phyloP scores from a whole-genome alignment of 1,284 basidiomycete species.

The Entoloma clypeatum region DNA sequence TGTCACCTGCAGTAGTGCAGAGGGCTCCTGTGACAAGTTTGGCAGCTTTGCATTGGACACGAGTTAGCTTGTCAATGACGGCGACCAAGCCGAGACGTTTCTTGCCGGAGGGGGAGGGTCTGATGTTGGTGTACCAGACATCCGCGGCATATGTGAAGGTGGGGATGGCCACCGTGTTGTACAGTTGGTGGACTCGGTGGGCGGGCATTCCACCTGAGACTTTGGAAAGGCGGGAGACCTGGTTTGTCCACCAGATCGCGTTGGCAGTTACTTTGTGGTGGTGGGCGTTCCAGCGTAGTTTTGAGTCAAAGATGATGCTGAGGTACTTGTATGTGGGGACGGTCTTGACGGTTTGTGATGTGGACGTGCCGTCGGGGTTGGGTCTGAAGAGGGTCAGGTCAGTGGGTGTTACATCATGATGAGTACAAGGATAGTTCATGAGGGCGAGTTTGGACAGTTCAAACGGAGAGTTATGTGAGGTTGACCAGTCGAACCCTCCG shows the following conservation, averaged over 20 bases:
- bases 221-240: constrained; percentile 1
- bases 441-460: too few relatives aligned
- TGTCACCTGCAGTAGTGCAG: constrained; percentile 4
- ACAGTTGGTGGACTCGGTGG: constrained; percentile 9
- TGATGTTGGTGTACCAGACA: not conserved
- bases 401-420: too few relatives aligned
- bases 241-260: constrained; percentile 4
- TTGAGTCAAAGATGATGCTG: constrained; percentile 32
- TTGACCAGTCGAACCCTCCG: constrained; percentile 1
- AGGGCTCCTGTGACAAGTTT: constrained; percentile 7
- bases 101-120: constrained; percentile 12
- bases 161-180: constrained; percentile 12
- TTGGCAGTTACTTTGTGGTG: constrained; percentile 2
- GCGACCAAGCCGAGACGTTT: constrained; percentile 3
- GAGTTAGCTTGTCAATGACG: constrained; percentile 4
- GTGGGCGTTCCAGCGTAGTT: constrained; percentile 19
- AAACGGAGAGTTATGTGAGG: too few relatives aligned
- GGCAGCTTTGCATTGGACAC: constrained; percentile 1
- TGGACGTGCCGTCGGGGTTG: too few relatives aligned
- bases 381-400: too few relatives aligned
- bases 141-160: constrained; percentile 20
- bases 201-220: constrained; percentile 5
- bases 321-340: constrained; percentile 9
- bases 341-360: constrained; percentile 5
- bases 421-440: too few relatives aligned